phyloP scores from a whole-genome alignment of 345 rosid species.

The Lenwebbia sp. region DNA sequence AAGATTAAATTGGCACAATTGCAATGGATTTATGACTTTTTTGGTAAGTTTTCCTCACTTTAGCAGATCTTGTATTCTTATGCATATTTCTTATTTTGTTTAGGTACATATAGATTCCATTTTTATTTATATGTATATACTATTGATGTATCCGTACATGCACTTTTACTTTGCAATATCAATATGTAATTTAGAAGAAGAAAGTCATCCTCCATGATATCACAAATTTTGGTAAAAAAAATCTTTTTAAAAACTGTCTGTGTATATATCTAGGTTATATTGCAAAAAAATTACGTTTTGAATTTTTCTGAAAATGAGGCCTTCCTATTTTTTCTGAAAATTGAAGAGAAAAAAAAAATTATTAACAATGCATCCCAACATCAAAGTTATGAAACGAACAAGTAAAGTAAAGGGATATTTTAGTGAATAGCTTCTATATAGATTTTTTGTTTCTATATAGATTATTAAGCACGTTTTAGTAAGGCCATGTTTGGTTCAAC shows the following conservation, averaged over 20 bases:
- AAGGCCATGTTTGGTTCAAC: too few species aligned
- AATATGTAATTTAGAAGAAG: background rate
- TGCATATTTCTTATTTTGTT: background rate
- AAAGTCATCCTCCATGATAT: background rate
- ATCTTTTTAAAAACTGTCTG: background rate
- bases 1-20: too few species aligned
- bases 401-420: background rate
- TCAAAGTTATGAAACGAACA: background rate
- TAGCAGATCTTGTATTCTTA: background rate
- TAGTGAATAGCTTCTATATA: background rate
- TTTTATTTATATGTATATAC: background rate
- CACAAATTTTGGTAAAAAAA: background rate
- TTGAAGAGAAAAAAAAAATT: background rate
- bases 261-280: background rate
- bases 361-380: background rate
- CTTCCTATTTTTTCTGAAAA: background rate
- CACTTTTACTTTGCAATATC: background rate
- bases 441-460: background rate
- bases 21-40: too few species aligned
- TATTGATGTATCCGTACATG: background rate
- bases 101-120: background rate
- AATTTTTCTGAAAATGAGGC: background rate
- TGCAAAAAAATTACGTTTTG: background rate
- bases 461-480: background rate
- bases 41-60: background rate